Conservation (phyloP, 2,329 filamentous ascomycete genomes). For the Paraphaeosphaeria minitans region DNA sequence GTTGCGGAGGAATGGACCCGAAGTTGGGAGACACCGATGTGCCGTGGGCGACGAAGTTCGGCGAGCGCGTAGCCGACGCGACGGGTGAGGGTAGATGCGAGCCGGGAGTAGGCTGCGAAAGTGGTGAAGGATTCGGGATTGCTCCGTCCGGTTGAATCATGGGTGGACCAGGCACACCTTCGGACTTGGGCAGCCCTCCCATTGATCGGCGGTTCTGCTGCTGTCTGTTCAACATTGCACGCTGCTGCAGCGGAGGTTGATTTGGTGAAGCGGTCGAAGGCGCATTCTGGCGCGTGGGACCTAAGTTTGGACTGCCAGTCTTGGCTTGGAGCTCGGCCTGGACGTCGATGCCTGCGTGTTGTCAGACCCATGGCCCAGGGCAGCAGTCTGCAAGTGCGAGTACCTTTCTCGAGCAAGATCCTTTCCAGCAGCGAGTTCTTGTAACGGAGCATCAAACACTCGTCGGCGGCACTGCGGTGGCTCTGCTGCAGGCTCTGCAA, state of each 20-base stretch:
- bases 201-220: conserved; percentile 69
- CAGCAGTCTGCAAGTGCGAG: conserved; percentile 7
- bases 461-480: conserved; percentile 91
- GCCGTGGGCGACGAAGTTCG: conserved; percentile 63
- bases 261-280: conserved; percentile 60
- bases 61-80: conserved; percentile 62
- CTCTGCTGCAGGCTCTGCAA: conserved; percentile 91
- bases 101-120: conserved; percentile 79
- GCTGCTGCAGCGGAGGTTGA: conserved; percentile 73
- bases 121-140: conserved; percentile 65
- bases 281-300: conserved; percentile 62
- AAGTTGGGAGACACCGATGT: conserved; percentile 66
- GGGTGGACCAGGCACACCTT: conserved; percentile 52
- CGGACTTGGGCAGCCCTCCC: conserved; percentile 76
- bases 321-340: conserved; percentile 94
- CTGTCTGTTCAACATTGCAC: conserved; percentile 80
- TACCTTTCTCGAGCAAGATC: conserved; percentile 95
- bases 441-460: conserved; percentile 97
- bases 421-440: conserved; percentile 97
- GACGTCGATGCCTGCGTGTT: conserved; percentile 81
- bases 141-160: conserved; percentile 48
- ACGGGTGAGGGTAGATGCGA: conserved; percentile 76
- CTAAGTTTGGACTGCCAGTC: conserved; percentile 82
- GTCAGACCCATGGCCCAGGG: background rate
- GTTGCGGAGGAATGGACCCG: conserved; percentile 58